Evolutionary conservation across 2,329 filamentous ascomycete species (phyloP), one percentile per base, ranked within the genome.

Genomic region (Knufia petricola): DNA sequence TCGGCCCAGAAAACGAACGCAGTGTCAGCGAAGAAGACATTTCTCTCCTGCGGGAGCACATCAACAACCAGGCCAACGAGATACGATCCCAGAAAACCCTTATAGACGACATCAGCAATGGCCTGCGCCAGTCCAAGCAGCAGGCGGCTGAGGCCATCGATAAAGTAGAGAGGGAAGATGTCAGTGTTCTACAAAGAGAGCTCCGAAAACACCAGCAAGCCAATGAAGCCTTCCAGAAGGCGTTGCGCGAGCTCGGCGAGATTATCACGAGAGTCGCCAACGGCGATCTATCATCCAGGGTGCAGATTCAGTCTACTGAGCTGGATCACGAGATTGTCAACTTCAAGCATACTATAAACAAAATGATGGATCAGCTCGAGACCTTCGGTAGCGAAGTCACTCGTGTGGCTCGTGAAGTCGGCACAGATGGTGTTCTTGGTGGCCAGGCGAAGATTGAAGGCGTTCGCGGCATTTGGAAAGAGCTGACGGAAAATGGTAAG

Each of bases 301-400:
- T 95, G 55, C 81, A 90, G 61, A 94, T 96, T 66, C 92, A 95
- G 64, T 85, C 86, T 3, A 84, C 94, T 57, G 90, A 96, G 71
- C 92, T 95, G 84, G 90, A 96, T 74, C 88, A 89, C 23, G 90
- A 96, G 74, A 96, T 96, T 62, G 92, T 88, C 23, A 89, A 87
- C 8, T 96, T 96, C 74, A 96, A 96, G 71, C 83, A 87, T 60
- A 95, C 90, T 53, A 96, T 96, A 71, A 96, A 96, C 66, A 94
- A 86, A 58, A 96, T 96, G 90, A 94, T 96, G 80, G 90, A 96
- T 64, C 90, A 95, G 67, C 76, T 96, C 51, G 89, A 95, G 64
- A 86, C 94, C 52, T 96, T 96, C 67, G 90, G 90, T 56, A 94
- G 87, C 66, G 89, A 96, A 70, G 90, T 96, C 61, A 95, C 90